These are phyloP conservation scores for Boletus tylopilopsis DNA, from an alignment of 768 basidiomycete species.

Conservation along the genomic window DNA sequence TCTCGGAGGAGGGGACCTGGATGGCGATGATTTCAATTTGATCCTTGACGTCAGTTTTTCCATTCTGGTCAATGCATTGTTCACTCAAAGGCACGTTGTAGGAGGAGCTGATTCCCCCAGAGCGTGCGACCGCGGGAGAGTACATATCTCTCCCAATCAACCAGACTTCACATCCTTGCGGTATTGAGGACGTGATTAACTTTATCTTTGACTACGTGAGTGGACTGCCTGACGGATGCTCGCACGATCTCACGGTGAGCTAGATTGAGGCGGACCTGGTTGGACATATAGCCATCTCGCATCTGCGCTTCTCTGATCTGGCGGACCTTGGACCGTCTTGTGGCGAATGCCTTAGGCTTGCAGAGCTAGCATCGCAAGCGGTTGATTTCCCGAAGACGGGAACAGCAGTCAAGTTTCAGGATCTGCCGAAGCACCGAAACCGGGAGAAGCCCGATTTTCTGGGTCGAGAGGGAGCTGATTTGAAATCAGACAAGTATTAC, in stretches of 20 bases:
- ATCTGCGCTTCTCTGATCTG: constrained; percentile 43
- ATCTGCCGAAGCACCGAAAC: constrained; percentile 31
- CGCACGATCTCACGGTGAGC: not conserved
- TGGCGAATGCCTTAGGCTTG: constrained; percentile 37
- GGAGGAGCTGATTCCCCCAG: constrained; percentile 30
- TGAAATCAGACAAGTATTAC: constrained; percentile 31
- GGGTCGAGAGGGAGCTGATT: constrained; percentile 36
- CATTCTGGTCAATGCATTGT: constrained; percentile 6
- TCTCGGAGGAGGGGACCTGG: constrained; percentile 53
- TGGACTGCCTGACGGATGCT: not conserved
- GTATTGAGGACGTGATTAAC: constrained; percentile 40
- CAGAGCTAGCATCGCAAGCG: constrained; percentile 43
- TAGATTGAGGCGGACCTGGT: constrained; percentile 39
- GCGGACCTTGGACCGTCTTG: constrained; percentile 34
- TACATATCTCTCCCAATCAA: constrained; percentile 38
- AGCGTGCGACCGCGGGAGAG: constrained; percentile 31
- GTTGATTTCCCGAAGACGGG: constrained; percentile 49
- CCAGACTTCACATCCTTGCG: constrained; percentile 30
- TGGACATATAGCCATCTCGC: constrained; percentile 39
- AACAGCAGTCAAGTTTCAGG: constrained; percentile 34
- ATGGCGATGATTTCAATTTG: constrained; percentile 51
- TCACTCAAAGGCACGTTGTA: constrained; percentile 6
- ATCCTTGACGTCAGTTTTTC: constrained; percentile 37
- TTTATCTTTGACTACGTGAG: constrained; percentile 48
- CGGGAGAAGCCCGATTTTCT: constrained; percentile 41